Evolutionary conservation across 2,329 filamentous ascomycete species (phyloP).

Genomic region (Beauveria bassiana): DNA sequence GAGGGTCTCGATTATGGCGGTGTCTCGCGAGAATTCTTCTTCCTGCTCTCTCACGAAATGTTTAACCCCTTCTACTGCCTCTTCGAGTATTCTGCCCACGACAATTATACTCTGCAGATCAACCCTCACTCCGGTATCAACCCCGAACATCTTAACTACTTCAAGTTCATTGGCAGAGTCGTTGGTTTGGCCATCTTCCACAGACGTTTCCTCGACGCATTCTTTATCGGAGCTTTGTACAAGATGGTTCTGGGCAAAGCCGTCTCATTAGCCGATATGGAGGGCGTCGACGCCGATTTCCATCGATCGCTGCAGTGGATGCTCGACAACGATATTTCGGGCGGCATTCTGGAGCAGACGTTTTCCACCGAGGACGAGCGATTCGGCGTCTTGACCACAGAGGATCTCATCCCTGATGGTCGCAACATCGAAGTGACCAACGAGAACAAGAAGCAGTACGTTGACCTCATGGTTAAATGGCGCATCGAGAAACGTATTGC

Average conservation of each 20-base stretch:
- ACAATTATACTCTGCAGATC: slow-evolving; percentile 99
- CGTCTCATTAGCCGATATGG: slow-evolving; percentile 90
- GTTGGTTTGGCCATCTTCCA: slow-evolving; percentile 98
- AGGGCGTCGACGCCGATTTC: slow-evolving; percentile 96
- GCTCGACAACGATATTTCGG: slow-evolving; percentile 90
- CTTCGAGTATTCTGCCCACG: slow-evolving; percentile 98
- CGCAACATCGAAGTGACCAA: slow-evolving; percentile 94
- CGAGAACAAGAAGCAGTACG: slow-evolving; percentile 98
- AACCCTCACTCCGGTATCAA: slow-evolving; percentile 99
- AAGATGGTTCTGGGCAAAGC: slow-evolving; percentile 98
- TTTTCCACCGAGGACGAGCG: slow-evolving; percentile 97
- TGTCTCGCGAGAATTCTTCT: slow-evolving; percentile 98
- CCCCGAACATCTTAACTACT: slow-evolving; percentile 98
- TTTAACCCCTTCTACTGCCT: slow-evolving; percentile 99
- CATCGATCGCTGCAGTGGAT: slow-evolving; percentile 96
- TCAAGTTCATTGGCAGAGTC: slow-evolving; percentile 98
- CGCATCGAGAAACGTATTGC: slow-evolving; percentile 97
- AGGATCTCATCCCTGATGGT: slow-evolving; percentile 86
- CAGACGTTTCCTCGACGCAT: slow-evolving; percentile 91
- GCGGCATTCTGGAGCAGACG: slow-evolving; percentile 86
- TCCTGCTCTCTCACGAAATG: slow-evolving; percentile 98
- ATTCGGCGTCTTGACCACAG: slow-evolving; percentile 88
- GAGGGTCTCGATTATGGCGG: slow-evolving; percentile 97
- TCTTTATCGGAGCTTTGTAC: slow-evolving; percentile 98
- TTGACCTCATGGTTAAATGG: slow-evolving; percentile 98